Conservation (phyloP, 768 basidiomycete genomes). For the Candolleomyces efflorescens region DNA sequence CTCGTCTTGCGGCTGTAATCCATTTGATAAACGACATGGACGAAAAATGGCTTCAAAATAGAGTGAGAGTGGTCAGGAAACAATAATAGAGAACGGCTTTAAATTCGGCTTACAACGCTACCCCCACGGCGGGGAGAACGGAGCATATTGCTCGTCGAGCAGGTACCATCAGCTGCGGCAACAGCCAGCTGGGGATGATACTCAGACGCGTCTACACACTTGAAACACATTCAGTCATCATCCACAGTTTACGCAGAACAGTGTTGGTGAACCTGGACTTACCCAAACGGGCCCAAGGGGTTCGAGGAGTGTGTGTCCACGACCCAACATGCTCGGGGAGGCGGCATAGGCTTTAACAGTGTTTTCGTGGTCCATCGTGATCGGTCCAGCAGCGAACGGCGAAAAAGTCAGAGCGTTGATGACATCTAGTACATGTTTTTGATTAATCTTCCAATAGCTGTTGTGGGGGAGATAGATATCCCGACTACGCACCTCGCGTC, state of each 20-base stretch:
- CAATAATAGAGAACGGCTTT: neutral
- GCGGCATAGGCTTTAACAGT: conserved; percentile 71
- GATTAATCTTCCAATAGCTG: too few species aligned
- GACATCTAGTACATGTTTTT: too few species aligned
- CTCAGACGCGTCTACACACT: conserved; percentile 76
- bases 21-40: conserved; percentile 78
- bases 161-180: conserved; percentile 80
- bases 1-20: conserved; percentile 78
- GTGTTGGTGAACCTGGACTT: too few species aligned
- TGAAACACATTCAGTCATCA: conserved; percentile 1
- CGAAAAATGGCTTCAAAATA: conserved; percentile 59
- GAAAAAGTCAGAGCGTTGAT: conserved; percentile 67
- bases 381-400: conserved; percentile 60
- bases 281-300: conserved; percentile 85
- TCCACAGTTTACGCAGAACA: neutral
- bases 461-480: neutral
- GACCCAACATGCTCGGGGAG: conserved; percentile 68
- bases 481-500: conserved; percentile 51
- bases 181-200: conserved; percentile 84
- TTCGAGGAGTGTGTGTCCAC: conserved; percentile 68
- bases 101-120: conserved; percentile 50
- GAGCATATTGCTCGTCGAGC: conserved; percentile 68
- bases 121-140: conserved; percentile 67
- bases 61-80: neutral
- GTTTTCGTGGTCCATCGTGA: conserved; percentile 83